Percentiles rank a stretch among this genome's conserved stretches.
phyloP scores from a whole-genome alignment of 1,284 basidiomycete genomes.

The Puccinia novopanici region DNA sequence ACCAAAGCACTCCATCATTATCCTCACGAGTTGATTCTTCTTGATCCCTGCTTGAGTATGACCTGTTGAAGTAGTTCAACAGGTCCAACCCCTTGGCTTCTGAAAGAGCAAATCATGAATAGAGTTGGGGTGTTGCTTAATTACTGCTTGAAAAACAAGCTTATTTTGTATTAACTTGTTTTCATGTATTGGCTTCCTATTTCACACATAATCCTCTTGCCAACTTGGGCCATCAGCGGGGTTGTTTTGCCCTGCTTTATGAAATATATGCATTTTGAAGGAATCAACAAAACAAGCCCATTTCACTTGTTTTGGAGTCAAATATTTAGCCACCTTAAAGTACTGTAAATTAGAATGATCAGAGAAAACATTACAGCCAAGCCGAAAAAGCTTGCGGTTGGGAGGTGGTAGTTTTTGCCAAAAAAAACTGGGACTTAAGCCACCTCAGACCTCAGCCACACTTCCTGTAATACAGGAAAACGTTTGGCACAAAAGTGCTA shows the following conservation, averaged over 20 bases:
- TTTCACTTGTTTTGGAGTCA: background rate
- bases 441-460: too few species aligned
- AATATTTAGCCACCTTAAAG: background rate
- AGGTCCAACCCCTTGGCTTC: background rate
- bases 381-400: too few species aligned
- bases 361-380: too few species aligned
- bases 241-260: background rate
- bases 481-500: too few species aligned
- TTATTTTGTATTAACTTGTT: too few species aligned
- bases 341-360: constrained; percentile 18
- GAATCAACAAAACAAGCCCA: constrained; percentile 3
- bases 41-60: background rate
- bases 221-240: background rate
- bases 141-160: background rate
- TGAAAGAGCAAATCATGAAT: background rate
- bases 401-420: too few species aligned
- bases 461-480: too few species aligned
- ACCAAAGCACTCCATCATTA: background rate
- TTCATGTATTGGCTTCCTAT: background rate
- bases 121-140: too few species aligned
- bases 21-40: too few species aligned
- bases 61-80: background rate
- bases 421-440: too few species aligned
- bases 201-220: background rate
- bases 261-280: constrained; percentile 9